Conservation (phyloP, 805 yeast species). For the Huiozyma sinensis region DNA sequence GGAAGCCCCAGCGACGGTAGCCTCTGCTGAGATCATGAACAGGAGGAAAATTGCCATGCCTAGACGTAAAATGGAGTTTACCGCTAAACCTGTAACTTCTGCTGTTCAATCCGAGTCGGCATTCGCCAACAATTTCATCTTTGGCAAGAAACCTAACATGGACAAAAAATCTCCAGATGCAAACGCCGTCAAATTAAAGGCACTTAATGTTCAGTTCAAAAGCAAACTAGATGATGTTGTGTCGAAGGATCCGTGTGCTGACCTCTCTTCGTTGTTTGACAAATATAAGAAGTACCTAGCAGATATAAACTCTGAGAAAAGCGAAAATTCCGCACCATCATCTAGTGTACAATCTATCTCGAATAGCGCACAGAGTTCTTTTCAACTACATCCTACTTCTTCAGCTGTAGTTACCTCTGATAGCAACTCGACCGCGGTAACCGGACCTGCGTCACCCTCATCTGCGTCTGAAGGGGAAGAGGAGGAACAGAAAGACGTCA, state of each 20-base stretch:
- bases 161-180: constrained; percentile 2
- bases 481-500: constrained; percentile 43
- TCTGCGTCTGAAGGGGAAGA: constrained; percentile 7
- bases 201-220: constrained; percentile 53
- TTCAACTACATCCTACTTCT: background rate
- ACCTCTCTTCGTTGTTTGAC: constrained; percentile 43
- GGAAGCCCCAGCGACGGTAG: constrained; percentile 36
- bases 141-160: constrained; percentile 3
- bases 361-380: background rate
- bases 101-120: constrained; percentile 8
- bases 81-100: background rate
- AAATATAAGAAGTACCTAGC: constrained; percentile 49
- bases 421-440: background rate
- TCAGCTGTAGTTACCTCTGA: constrained; percentile 1
- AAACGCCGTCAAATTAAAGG: constrained; percentile 40
- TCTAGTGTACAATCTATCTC: background rate
- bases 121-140: constrained; percentile 13
- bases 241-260: constrained; percentile 38
- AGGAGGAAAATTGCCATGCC: constrained; percentile 60
- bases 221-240: constrained; percentile 36
- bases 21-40: constrained; percentile 54
- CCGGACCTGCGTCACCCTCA: background rate
- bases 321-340: constrained; percentile 1
- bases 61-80: constrained; percentile 30
- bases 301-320: constrained; percentile 11